Evolutionary conservation across 306 rosid species (phyloP).

Genomic region (Fragaria iinumae): DNA sequence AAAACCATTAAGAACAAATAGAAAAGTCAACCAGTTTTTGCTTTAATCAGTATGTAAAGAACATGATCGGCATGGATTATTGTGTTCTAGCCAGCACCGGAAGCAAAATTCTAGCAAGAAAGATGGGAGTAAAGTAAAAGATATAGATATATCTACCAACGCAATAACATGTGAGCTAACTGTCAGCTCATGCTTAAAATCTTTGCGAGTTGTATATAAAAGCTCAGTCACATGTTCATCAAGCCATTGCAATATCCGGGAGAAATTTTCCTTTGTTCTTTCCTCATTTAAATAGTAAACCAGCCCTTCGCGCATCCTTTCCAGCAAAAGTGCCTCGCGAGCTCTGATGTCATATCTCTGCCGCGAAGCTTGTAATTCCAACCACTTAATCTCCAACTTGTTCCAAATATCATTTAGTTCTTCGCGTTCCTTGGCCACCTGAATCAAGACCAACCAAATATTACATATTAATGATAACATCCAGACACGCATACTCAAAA

Average conservation of each 20-base stretch:
- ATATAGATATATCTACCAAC: constrained; percentile 13
- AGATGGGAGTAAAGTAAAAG: not conserved
- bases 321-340: constrained; percentile 24
- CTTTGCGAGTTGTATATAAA: constrained; percentile 19
- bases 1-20: not conserved
- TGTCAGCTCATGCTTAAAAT: constrained; percentile 22
- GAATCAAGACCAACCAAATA: not conserved
- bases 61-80: not conserved
- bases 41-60: not conserved
- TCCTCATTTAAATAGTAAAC: constrained; percentile 14
- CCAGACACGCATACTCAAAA: not conserved
- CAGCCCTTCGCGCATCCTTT: constrained; percentile 25
- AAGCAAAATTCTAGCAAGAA: not conserved
- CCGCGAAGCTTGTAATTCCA: constrained; percentile 20
- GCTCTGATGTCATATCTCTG: constrained; percentile 27
- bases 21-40: not conserved
- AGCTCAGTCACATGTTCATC: constrained; percentile 29
- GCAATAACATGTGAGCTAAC: constrained; percentile 10
- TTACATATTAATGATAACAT: not conserved
- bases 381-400: constrained; percentile 17
- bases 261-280: not conserved
- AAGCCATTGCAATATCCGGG: constrained; percentile 21
- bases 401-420: constrained; percentile 15
- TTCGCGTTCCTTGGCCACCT: constrained; percentile 23
- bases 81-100: not conserved